Evolutionary conservation across 1,139 yeast genomes (phyloP), one percentile per base, ranked within the genome.

Genomic region (Suhomyces taliae): DNA sequence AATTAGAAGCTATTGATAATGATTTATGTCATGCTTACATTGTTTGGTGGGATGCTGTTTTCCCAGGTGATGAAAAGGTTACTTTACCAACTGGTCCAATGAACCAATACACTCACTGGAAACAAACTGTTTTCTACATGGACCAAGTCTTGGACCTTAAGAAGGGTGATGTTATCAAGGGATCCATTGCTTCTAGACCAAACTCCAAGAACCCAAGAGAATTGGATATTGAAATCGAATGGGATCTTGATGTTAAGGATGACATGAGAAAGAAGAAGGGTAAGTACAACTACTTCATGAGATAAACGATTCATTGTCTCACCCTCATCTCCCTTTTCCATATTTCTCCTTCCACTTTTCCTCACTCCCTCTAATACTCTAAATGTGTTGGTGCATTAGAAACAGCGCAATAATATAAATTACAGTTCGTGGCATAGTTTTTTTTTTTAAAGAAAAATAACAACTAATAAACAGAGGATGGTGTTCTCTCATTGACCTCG

Each of bases 11-110:
- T 42, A 80, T 83, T 43, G 83, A 91, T 61, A 82, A 82, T 59
- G 99, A 93, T 60, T 73, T 79, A 58, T 81, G 95, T 53, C 97
- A 90, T 61, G 99, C 97, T 33, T 74, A 88, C 53, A 83, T 95
- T 53, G 87, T 91, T 26, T 93, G 98, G 97, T 93, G 91, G 65
- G 99, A 93, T 62, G 88, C 91, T 61, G 90, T 82, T 57, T 93
- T 93, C 79, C 88, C 90, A 48, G 83, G 85, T 54, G 76, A 78
- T 49, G 82, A 81, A 55, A 80, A 77, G 49, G 83, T 85, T 40
- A 74, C 74, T 34, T 86, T 88, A 60, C 82, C 87, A 35, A 88
- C 96, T 15, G 95, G 95, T 32, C 93, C 96, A 38, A 87, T 85
- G 74, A 81, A 84, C 45, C 79, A 81, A 54, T 87, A 87, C 71